phyloP scores from a whole-genome alignment of 1,139 yeast species.

The Williopsis jadinii region DNA sequence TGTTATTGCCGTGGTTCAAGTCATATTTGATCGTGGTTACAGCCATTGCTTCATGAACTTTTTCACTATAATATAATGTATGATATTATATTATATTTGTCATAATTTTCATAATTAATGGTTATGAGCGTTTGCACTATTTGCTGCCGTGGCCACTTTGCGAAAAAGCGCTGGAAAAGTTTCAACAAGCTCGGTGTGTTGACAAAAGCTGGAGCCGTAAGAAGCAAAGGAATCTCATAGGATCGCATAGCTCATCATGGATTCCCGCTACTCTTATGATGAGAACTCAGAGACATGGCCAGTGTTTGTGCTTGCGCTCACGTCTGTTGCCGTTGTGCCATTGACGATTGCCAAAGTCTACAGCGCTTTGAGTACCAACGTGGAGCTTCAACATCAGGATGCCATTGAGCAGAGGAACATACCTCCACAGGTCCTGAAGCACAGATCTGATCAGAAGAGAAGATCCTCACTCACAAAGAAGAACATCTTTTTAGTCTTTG shows the following conservation, averaged over 20 bases:
- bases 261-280: conserved; percentile 56
- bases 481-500: conserved; percentile 42
- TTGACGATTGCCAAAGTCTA: conserved; percentile 45
- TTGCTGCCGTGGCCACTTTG: no score
- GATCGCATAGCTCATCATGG: conserved; percentile 14
- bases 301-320: conserved; percentile 72
- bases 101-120: no score
- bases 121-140: no score
- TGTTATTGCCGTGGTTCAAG: no score
- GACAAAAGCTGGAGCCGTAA: no score
- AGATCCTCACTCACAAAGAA: conserved; percentile 40
- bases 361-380: conserved; percentile 15
- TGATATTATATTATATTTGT: no score
- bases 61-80: no score
- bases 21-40: no score
- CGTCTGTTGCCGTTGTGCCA: conserved; percentile 63
- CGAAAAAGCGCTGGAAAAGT: no score
- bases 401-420: conserved; percentile 4
- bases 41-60: no score
- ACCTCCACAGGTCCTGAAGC: conserved; percentile 30
- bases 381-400: background rate
- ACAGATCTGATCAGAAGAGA: conserved; percentile 26
- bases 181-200: no score
- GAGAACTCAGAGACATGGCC: conserved; percentile 97
- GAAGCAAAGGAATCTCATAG: no score